Percentiles rank a stretch among this genome's conserved stretches.
Conservation (phyloP, 2,329 filamentous ascomycete genomes). For the Botrytis pseudocinerea region DNA sequence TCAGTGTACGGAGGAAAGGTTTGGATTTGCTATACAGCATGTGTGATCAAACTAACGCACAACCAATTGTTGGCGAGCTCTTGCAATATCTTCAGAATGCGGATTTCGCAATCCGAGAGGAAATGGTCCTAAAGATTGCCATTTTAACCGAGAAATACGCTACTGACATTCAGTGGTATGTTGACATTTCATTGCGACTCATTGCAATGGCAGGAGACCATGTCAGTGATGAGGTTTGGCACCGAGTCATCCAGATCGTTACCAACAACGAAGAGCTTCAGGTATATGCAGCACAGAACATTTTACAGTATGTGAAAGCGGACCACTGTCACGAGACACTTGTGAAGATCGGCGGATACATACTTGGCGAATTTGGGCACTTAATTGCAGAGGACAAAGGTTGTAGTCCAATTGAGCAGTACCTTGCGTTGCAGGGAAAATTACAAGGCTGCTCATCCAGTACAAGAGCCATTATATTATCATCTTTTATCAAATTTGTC, state of each 20-base stretch:
- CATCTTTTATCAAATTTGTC: constrained; percentile 95
- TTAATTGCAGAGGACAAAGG: constrained; percentile 88
- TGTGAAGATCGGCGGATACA: constrained; percentile 96
- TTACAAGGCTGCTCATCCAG: constrained; percentile 84
- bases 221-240: constrained; percentile 98
- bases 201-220: constrained; percentile 97
- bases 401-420: constrained; percentile 96
- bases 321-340: constrained; percentile 95
- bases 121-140: constrained; percentile 99
- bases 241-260: constrained; percentile 96
- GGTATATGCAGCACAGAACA: constrained; percentile 92
- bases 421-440: constrained; percentile 87
- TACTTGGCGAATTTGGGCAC: constrained; percentile 95
- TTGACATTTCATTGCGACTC: constrained; percentile 91
- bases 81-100: constrained; percentile 93
- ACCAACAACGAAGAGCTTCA: constrained; percentile 99
- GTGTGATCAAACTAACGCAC: constrained; percentile 95
- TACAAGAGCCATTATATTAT: constrained; percentile 90
- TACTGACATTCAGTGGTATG: constrained; percentile 98
- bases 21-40: constrained; percentile 98
- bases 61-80: constrained; percentile 89
- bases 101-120: constrained; percentile 95
- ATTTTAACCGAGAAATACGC: constrained; percentile 98
- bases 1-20: constrained; percentile 93
- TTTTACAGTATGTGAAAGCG: constrained; percentile 86